Percentiles rank a stretch among this genome's conserved stretches.
Evolutionary conservation across 805 yeast species (phyloP).

Genomic region (Metschnikowia kofuensis): DNA sequence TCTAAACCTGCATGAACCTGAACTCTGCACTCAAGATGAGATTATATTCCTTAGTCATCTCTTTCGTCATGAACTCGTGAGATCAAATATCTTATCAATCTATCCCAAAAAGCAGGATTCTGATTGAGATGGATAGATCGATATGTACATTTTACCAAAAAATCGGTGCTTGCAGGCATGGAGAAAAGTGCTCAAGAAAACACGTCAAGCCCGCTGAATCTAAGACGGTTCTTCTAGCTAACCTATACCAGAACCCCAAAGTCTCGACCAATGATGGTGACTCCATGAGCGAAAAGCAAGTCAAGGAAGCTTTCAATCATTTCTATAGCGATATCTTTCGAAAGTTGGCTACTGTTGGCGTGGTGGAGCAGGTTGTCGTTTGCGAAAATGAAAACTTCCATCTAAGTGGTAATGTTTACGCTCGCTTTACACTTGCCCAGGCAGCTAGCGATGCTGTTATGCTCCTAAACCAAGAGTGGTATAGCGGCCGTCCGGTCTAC

Average conservation of each 20-base stretch:
- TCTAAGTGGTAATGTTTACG: constrained; percentile 81
- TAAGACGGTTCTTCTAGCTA: constrained; percentile 60
- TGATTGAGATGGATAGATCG: constrained; percentile 12
- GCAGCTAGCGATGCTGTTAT: constrained; percentile 62
- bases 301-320: constrained; percentile 51
- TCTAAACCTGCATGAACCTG: not conserved
- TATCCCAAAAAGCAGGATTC: not conserved
- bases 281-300: constrained; percentile 31
- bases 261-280: constrained; percentile 31
- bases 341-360: constrained; percentile 51
- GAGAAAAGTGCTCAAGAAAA: constrained; percentile 76
- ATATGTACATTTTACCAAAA: constrained; percentile 64
- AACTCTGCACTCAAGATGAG: not conserved
- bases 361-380: constrained; percentile 60
- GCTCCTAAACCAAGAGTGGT: constrained; percentile 78
- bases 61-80: too few species aligned
- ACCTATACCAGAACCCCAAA: constrained; percentile 63
- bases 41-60: too few species aligned
- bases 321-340: constrained; percentile 71
- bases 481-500: constrained; percentile 70
- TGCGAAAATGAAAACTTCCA: constrained; percentile 84
- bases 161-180: constrained; percentile 93
- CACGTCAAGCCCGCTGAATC: constrained; percentile 68
- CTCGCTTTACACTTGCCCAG: constrained; percentile 51
- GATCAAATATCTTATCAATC: too few species aligned